A percentile compares a stretch with the other conserved stretches of the same genome.
Conservation (phyloP, 768 basidiomycete species). For the Termitomyces sp. region DNA sequence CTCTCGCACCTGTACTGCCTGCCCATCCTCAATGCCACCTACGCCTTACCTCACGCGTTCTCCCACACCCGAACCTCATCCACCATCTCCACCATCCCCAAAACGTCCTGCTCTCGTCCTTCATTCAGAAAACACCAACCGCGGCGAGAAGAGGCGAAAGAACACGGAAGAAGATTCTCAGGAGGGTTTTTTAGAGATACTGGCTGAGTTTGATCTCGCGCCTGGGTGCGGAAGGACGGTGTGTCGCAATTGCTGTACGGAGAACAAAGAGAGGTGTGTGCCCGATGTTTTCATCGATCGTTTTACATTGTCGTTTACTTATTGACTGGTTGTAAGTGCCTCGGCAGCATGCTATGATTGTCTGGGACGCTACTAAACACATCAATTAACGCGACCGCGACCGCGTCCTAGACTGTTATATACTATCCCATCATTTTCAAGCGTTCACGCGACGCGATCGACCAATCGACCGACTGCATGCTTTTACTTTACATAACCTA, state of each 20-base stretch:
- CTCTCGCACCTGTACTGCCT: constrained; percentile 40
- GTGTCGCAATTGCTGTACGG: constrained; percentile 44
- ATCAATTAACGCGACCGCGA: background rate
- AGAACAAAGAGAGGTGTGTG: constrained; percentile 37
- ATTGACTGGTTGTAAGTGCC: constrained; percentile 23
- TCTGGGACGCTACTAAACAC: constrained; percentile 13
- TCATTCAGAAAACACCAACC: constrained; percentile 27
- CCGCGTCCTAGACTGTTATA: background rate
- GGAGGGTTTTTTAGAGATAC: constrained; percentile 1
- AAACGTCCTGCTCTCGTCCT: constrained; percentile 27
- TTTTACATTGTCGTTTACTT: background rate
- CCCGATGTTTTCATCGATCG: constrained; percentile 10
- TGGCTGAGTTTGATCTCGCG: constrained; percentile 18
- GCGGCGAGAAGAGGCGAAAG: constrained; percentile 17
- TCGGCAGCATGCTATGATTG: constrained; percentile 39
- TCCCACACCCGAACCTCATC: constrained; percentile 26
- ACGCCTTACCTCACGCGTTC: constrained; percentile 39
- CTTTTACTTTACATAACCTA: background rate
- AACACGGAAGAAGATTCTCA: constrained; percentile 10
- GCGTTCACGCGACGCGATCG: background rate
- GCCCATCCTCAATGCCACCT: constrained; percentile 31
- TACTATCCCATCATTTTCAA: background rate
- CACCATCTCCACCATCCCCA: constrained; percentile 28
- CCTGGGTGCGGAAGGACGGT: constrained; percentile 39
- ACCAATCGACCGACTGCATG: background rate